Percentiles rank a stretch among this genome's conserved stretches.
phyloP scores from a whole-genome alignment of 139 green algal genomes.

The Penium margaritaceum region DNA sequence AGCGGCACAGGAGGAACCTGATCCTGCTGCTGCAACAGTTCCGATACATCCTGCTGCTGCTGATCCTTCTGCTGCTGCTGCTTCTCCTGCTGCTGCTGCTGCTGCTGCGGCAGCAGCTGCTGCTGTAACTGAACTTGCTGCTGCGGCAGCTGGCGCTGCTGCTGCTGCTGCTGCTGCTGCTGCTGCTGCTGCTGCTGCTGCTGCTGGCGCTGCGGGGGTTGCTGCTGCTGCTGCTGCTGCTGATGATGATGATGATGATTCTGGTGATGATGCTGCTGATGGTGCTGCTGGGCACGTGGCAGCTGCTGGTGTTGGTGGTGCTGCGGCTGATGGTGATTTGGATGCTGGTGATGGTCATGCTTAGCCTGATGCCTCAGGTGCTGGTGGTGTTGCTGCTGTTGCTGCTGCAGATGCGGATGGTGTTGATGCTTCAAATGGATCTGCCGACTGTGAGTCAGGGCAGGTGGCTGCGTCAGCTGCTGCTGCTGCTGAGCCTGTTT shows the following conservation, averaged over 20 bases:
- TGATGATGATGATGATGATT: background rate
- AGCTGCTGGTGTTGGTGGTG: background rate
- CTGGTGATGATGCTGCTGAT: background rate
- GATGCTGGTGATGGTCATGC: too few species aligned
- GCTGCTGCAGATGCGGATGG: slow-evolving; percentile 13
- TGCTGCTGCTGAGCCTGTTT: slow-evolving; percentile 18
- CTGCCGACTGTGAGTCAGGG: background rate
- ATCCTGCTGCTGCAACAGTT: background rate
- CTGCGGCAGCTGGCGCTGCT: slow-evolving; percentile 2
- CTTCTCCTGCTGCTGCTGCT: background rate
- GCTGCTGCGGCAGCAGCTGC: background rate
- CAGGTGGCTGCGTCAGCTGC: background rate
- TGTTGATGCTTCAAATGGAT: background rate
- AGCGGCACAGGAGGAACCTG: background rate
- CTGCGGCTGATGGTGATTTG: slow-evolving; percentile 5
- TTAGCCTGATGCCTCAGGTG: slow-evolving; percentile 5
- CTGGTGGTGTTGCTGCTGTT: slow-evolving; percentile 18
- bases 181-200: slow-evolving; percentile 4
- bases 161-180: slow-evolving; percentile 9
- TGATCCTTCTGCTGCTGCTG: slow-evolving; percentile 7
- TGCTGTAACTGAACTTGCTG: background rate
- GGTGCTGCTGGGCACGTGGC: background rate
- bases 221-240: slow-evolving; percentile 12
- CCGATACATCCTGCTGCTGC: background rate
- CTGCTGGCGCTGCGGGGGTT: background rate